These are phyloP conservation scores for Monosporascus sp. DNA, from an alignment of 2,329 filamentous ascomycete species.

Conservation along the genomic window DNA sequence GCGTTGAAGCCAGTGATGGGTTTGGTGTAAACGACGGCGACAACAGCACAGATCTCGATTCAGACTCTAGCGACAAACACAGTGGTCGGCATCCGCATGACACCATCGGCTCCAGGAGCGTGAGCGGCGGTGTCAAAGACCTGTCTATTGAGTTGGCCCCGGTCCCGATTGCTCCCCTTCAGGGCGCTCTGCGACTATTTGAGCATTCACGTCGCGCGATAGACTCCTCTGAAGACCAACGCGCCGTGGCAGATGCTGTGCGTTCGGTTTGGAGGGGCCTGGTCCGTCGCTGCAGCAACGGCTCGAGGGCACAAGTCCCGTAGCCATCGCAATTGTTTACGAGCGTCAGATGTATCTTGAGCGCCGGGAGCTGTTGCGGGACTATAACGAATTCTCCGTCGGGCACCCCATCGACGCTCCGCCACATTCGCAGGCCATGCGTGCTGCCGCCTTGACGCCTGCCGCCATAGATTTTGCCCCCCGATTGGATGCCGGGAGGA, in stretches of 20 bases:
- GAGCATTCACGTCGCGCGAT: slow-evolving; percentile 7
- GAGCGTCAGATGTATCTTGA: slow-evolving; percentile 10
- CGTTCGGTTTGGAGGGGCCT: neutral
- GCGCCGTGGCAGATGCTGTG: neutral
- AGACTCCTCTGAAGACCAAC: slow-evolving; percentile 3
- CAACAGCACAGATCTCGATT: neutral
- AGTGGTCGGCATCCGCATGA: neutral
- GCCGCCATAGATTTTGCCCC: slow-evolving; percentile 9
- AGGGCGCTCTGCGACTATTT: slow-evolving; percentile 4
- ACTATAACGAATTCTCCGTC: slow-evolving; percentile 8
- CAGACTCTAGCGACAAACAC: neutral
- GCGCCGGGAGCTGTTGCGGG: slow-evolving; percentile 10
- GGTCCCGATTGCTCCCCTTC: slow-evolving; percentile 1
- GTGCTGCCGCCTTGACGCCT: slow-evolving; percentile 10
- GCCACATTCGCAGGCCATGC: slow-evolving; percentile 6
- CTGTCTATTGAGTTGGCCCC: neutral
- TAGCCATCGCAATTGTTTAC: slow-evolving; percentile 5
- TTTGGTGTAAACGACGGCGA: neutral
- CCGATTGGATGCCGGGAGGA: neutral
- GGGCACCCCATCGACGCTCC: slow-evolving; percentile 8
- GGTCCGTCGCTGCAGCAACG: slow-evolving; percentile 4
- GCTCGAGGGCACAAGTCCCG: neutral
- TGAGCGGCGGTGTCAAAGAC: neutral
- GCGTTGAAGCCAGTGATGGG: neutral
- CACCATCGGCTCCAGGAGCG: neutral